phyloP scores from a whole-genome alignment of 148 eudicot genomes.

The Rhododendron simsii region DNA sequence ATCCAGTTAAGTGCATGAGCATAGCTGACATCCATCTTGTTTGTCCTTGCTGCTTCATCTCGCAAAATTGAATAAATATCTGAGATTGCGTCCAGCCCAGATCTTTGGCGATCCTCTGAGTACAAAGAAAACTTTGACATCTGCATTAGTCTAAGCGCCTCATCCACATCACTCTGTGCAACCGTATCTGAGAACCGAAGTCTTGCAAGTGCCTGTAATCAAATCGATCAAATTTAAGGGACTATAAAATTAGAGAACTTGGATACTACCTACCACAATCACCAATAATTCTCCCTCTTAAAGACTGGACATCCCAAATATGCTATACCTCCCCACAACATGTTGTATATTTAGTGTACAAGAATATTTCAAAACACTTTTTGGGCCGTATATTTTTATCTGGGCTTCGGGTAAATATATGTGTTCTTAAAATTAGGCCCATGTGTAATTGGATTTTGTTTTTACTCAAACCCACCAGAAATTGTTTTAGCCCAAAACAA shows the following conservation, averaged over 20 bases:
- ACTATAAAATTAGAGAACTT: not conserved
- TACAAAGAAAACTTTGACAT: slow-evolving; percentile 99
- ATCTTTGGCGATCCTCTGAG: slow-evolving; percentile 90
- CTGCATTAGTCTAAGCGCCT: slow-evolving; percentile 89
- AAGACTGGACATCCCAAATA: not conserved
- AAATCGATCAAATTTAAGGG: not conserved
- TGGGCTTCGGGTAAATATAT: too few relatives aligned
- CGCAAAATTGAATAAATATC: slow-evolving; percentile 93
- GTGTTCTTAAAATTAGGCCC: too few relatives aligned
- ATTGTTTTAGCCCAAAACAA: too few relatives aligned
- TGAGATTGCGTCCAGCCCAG: slow-evolving; percentile 95
- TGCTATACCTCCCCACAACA: not conserved
- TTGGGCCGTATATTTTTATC: too few relatives aligned
- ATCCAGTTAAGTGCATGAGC: slow-evolving; percentile 98
- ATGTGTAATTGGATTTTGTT: too few relatives aligned
- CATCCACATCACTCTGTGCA: slow-evolving; percentile 97
- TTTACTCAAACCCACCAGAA: too few relatives aligned
- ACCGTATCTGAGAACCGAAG: slow-evolving; percentile 81
- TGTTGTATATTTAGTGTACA: too few relatives aligned
- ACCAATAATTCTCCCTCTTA: not conserved
- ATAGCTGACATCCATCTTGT: slow-evolving; percentile 79
- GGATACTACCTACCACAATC: not conserved
- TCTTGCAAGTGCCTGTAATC: slow-evolving; percentile 86
- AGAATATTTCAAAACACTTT: too few relatives aligned
- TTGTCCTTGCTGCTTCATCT: slow-evolving; percentile 89